Evolutionary conservation across 106 monocot species (phyloP).

Genomic region (Vanilla planifolia): DNA sequence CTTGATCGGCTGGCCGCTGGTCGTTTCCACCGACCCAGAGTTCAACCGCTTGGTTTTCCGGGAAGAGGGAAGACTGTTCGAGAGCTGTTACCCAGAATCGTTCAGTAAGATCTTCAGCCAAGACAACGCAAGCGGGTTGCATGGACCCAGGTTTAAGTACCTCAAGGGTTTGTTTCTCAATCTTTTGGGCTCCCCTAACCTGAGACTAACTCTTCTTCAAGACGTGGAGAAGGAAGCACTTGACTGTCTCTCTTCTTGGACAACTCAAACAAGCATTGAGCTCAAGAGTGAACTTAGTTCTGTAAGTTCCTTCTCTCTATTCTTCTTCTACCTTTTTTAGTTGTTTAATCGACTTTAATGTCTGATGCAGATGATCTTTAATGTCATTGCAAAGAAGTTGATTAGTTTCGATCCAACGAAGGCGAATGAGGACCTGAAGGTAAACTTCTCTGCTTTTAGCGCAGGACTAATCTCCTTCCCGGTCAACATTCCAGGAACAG

Average conservation of each 20-base stretch:
- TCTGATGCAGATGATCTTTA: constrained; percentile 53
- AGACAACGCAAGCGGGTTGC: constrained; percentile 34
- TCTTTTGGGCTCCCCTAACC: constrained; percentile 37
- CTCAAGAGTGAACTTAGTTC: constrained; percentile 14
- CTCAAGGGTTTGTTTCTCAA: constrained; percentile 37
- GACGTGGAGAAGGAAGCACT: constrained; percentile 24
- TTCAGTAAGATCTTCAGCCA: constrained; percentile 49
- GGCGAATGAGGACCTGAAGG: constrained; percentile 20
- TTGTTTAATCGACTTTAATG: neutral
- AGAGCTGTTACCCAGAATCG: constrained; percentile 52
- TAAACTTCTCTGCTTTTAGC: constrained; percentile 38
- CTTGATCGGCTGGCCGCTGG: constrained; percentile 36
- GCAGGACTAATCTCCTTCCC: constrained; percentile 42
- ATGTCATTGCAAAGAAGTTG: constrained; percentile 46
- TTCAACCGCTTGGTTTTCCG: constrained; percentile 32
- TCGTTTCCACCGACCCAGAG: constrained; percentile 37
- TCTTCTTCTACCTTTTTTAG: neutral
- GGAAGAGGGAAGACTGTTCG: constrained; percentile 41
- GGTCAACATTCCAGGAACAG: constrained; percentile 37
- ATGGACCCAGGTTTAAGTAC: constrained; percentile 49
- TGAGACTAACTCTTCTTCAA: constrained; percentile 20
- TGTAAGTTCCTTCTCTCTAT: neutral
- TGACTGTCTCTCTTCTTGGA: constrained; percentile 24
- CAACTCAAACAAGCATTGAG: constrained; percentile 27
- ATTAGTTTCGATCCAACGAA: constrained; percentile 34